phyloP scores from a whole-genome alignment of 148 eudicot species.

The Amaranthus hypochondriacus region DNA sequence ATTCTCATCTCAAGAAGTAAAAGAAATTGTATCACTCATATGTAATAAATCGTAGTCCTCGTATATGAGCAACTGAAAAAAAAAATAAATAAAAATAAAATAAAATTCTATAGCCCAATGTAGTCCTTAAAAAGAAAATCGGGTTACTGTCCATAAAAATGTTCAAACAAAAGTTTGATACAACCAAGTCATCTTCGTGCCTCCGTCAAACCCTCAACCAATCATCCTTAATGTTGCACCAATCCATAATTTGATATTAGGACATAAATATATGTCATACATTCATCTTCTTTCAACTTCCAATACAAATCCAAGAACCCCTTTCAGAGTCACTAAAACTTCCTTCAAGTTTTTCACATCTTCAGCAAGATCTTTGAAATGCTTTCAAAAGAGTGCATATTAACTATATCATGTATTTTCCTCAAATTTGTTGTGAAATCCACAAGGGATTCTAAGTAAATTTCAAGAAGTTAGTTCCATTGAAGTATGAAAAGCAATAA shows the following conservation, averaged over 20 bases:
- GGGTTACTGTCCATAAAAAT: background rate
- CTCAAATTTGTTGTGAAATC: background rate
- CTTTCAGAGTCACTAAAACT: background rate
- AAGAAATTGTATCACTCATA: background rate
- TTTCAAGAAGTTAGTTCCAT: background rate
- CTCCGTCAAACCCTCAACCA: background rate
- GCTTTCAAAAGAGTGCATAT: background rate
- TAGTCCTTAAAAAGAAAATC: background rate
- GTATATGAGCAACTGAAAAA: background rate
- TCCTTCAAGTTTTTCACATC: background rate
- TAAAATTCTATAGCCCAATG: background rate
- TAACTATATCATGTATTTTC: background rate
- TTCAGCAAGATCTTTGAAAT: background rate
- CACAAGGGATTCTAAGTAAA: background rate
- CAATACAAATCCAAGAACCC: too few species aligned
- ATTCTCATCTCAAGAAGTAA: background rate
- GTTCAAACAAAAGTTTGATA: background rate
- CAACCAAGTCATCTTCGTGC: background rate
- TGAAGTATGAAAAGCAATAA: background rate
- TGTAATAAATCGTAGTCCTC: background rate
- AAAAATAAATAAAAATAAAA: background rate
- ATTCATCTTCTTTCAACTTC: background rate
- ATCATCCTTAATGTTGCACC: background rate
- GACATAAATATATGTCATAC: background rate
- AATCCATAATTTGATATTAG: background rate